Conservation (phyloP, 352 stramenopile species). For the Globisporangium yorkense region DNA sequence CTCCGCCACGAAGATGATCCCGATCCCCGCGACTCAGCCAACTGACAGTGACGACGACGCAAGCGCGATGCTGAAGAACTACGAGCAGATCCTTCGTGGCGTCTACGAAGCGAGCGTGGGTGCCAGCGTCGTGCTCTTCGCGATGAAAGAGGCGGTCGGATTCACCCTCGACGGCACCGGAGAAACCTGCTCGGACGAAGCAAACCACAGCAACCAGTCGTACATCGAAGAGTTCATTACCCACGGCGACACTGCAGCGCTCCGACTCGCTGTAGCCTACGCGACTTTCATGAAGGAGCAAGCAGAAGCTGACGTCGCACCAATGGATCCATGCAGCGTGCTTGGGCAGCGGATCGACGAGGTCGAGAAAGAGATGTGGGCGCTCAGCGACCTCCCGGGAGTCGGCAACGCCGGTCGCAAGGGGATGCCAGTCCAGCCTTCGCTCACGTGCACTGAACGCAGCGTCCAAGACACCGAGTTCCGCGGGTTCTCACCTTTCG, state of each 20-base stretch:
- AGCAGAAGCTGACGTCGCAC: neutral
- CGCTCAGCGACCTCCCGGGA: conserved; percentile 48
- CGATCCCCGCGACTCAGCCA: conserved; percentile 15
- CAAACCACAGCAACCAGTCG: conserved; percentile 9
- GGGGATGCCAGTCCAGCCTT: conserved; percentile 35
- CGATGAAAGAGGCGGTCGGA: conserved; percentile 40
- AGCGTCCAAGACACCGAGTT: conserved; percentile 59
- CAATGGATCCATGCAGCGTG: conserved; percentile 19
- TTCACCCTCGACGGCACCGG: neutral
- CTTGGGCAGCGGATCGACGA: conserved; percentile 28
- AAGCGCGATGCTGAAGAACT: conserved; percentile 9
- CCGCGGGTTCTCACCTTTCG: conserved; percentile 22
- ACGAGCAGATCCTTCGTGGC: conserved; percentile 24
- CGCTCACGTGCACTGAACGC: conserved; percentile 30
- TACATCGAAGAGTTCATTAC: conserved; percentile 40
- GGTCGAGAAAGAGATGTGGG: conserved; percentile 55
- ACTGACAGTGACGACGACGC: neutral
- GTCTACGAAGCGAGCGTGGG: conserved; percentile 45
- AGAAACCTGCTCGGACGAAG: neutral
- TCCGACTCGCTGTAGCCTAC: conserved; percentile 28
- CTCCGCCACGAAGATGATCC: conserved; percentile 28
- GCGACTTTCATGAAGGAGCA: conserved; percentile 14
- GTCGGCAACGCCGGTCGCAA: conserved; percentile 64
- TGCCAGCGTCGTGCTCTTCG: conserved; percentile 47
- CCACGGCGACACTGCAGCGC: conserved; percentile 30